Evolutionary conservation across 2,329 filamentous ascomycete species (phyloP), one percentile per base, ranked within the genome.

Genomic region (Xylaria sp.): DNA sequence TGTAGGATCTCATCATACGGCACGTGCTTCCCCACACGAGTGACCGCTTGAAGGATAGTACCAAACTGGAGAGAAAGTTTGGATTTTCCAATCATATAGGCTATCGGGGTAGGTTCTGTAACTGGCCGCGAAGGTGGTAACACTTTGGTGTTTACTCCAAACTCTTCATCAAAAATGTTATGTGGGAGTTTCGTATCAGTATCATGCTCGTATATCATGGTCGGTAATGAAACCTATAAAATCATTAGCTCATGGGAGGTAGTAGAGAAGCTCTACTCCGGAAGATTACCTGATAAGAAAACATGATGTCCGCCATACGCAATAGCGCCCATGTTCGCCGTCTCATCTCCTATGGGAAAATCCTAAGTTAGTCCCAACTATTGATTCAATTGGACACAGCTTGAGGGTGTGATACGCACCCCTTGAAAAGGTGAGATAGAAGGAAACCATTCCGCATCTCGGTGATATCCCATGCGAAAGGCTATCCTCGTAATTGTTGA

Each of bases 121-220:
- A 80, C 80, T 0, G 90, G 88, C 58, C 90, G 80, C 0, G 89
- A 86, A 1, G 85, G 83, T 1, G 91, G 91, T 9, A 94, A 75
- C 7, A 82, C 77, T 66, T 88, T 89, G 64, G 87, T 89, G 21
- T 86, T 84, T 3, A 89, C 87, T 47, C 87, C 84, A 38, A 95
- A 88, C 67, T 94, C 91, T 64, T 93, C 90, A 68, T 95, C 91
- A 72, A 91, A 91, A 15, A 94, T 83, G 70, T 94, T 95, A 58
- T 87, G 85, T 1, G 91, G 91, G 5, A 91, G 77, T 68, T 89
- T 83, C 0, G 90, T 89, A 70, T 95, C 92, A 57, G 87, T 92
- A 71, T 93, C 88, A 48, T 89, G 83, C 11, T 89, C 84, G 64
- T 90, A 85, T 25, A 93, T 88, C 83, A 93, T 92, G 63, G 78